A percentile compares a stretch with the other conserved stretches of the same genome.
phyloP scores from a whole-genome alignment of 768 basidiomycete species.

The Favolaschia claudopus region DNA sequence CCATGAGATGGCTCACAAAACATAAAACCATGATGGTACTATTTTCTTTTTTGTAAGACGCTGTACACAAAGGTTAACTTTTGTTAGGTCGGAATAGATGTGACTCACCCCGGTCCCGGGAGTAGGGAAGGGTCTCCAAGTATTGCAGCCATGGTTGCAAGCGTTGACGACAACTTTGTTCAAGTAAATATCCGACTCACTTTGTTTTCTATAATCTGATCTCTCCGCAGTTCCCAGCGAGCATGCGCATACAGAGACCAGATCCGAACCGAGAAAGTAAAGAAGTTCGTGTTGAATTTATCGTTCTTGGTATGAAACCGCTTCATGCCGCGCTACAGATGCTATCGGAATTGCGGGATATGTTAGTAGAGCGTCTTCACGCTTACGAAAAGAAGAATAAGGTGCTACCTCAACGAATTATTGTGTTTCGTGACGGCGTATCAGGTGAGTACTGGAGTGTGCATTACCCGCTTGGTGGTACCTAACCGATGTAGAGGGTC shows the following conservation, averaged over 20 bases:
- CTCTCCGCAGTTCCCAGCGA: constrained; percentile 69
- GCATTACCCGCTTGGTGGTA: too few species aligned
- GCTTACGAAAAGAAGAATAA: constrained; percentile 63
- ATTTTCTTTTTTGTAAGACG: too few species aligned
- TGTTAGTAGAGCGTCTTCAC: constrained; percentile 76
- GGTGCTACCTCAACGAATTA: constrained; percentile 68
- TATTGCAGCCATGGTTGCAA: constrained; percentile 85
- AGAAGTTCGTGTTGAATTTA: constrained; percentile 37
- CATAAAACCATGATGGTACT: constrained; percentile 81
- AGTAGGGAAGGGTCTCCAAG: constrained; percentile 79
- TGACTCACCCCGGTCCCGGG: constrained; percentile 78
- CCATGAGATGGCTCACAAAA: constrained; percentile 71
- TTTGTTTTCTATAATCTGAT: neutral
- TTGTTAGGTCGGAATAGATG: constrained; percentile 89
- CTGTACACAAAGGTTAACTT: too few species aligned
- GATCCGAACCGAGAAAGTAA: constrained; percentile 32
- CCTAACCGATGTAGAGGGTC: constrained; percentile 71
- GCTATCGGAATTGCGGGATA: constrained; percentile 67
- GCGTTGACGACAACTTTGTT: constrained; percentile 69
- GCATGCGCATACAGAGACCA: constrained; percentile 66
- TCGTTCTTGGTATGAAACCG: neutral
- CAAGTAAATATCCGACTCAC: constrained; percentile 31
- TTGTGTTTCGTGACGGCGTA: constrained; percentile 84
- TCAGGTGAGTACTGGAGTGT: constrained; percentile 65
- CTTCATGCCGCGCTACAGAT: constrained; percentile 56